Evolutionary conservation across 2,329 filamentous ascomycete genomes (phyloP).

Genomic region (Colletotrichum coccodes): DNA sequence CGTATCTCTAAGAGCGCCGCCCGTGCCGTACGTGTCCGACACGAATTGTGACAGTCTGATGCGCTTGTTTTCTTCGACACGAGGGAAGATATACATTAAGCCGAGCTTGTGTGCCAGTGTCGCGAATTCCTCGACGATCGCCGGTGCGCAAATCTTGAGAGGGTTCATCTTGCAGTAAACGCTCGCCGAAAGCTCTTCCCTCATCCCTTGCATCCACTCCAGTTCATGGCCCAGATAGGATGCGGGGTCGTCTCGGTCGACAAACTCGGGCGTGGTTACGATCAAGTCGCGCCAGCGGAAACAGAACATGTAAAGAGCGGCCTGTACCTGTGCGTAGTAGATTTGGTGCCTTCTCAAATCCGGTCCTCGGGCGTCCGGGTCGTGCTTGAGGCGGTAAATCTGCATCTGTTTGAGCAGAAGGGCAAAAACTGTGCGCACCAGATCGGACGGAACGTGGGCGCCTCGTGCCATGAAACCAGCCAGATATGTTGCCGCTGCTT

Average conservation of each 20-base stretch:
- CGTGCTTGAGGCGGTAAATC: slow-evolving; percentile 76
- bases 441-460: slow-evolving; percentile 78
- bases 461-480: slow-evolving; percentile 95
- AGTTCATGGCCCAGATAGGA: slow-evolving; percentile 77
- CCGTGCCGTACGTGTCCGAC: slow-evolving; percentile 64
- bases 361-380: slow-evolving; percentile 81
- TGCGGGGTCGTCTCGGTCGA: slow-evolving; percentile 70
- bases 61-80: slow-evolving; percentile 93
- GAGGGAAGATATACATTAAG: slow-evolving; percentile 88
- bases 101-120: slow-evolving; percentile 85
- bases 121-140: slow-evolving; percentile 92
- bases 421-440: slow-evolving; percentile 85
- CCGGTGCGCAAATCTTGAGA: slow-evolving; percentile 90
- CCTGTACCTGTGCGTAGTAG: slow-evolving; percentile 91
- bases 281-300: slow-evolving; percentile 96
- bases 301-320: slow-evolving; percentile 93
- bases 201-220: slow-evolving; percentile 79
- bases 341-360: slow-evolving; percentile 85
- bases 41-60: slow-evolving; percentile 80
- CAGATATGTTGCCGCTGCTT: slow-evolving; percentile 90
- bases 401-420: slow-evolving; percentile 83
- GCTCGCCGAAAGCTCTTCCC: slow-evolving; percentile 78
- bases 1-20: slow-evolving; percentile 64
- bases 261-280: slow-evolving; percentile 66
- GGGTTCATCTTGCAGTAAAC: slow-evolving; percentile 93